Percentiles rank a stretch among this genome's conserved stretches.
phyloP scores from a whole-genome alignment of 2,329 filamentous ascomycete genomes.

The Cladosporium velox region DNA sequence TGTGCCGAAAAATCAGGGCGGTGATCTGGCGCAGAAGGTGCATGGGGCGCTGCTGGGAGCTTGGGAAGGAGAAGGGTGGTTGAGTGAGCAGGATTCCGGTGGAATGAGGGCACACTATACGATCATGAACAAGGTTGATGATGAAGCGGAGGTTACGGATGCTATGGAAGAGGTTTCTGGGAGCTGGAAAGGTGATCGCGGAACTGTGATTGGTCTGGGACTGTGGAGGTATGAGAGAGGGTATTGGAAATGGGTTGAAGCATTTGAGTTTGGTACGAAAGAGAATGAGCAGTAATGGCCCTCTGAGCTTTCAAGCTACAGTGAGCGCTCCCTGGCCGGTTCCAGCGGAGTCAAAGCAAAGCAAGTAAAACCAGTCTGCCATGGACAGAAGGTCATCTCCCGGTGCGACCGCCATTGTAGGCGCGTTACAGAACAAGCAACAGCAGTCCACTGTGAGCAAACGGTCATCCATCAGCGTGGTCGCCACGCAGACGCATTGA shows the following conservation, averaged over 20 bases:
- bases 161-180: constrained; percentile 41
- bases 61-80: constrained; percentile 42
- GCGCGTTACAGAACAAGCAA: neutral
- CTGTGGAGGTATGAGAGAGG: constrained; percentile 48
- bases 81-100: constrained; percentile 48
- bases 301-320: neutral
- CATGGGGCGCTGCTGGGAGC: constrained; percentile 38
- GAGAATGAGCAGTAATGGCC: neutral
- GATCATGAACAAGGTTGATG: constrained; percentile 51
- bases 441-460: neutral
- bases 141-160: constrained; percentile 40
- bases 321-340: neutral
- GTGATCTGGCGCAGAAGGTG: constrained; percentile 36
- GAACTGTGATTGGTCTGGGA: constrained; percentile 42
- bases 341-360: neutral
- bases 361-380: neutral
- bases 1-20: constrained; percentile 37
- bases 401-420: neutral
- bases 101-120: constrained; percentile 47
- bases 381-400: neutral
- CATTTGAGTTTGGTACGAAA: constrained; percentile 38
- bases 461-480: neutral
- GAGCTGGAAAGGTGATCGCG: constrained; percentile 38
- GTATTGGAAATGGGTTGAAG: constrained; percentile 42
- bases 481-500: neutral